phyloP scores from a whole-genome alignment of 2,329 filamentous ascomycete species.

The Nothopassalora personata region DNA sequence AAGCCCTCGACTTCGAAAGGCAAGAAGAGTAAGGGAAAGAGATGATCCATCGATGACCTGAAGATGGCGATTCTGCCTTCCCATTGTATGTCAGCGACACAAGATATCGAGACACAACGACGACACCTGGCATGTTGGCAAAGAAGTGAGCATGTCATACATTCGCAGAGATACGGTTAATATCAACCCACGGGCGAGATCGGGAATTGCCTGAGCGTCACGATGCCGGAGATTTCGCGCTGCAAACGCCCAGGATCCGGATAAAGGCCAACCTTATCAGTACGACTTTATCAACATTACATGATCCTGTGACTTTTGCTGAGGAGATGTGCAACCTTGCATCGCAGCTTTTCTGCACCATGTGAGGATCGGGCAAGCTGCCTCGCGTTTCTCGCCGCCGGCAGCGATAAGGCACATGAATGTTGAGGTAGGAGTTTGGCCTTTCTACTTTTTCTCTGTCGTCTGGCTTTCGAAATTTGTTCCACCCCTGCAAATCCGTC shows the following conservation, averaged over 20 bases:
- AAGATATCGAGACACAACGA: too few species aligned
- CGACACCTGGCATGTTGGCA: background rate
- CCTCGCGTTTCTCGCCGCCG: background rate
- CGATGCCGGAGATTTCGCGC: background rate
- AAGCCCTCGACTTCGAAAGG: slow-evolving; percentile 16
- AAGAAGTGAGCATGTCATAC: background rate
- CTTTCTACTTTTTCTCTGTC: background rate
- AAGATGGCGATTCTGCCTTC: too few species aligned
- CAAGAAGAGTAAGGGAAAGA: slow-evolving; percentile 30
- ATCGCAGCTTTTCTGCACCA: background rate
- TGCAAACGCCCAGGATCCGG: background rate
- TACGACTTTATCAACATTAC: background rate
- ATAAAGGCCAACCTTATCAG: slow-evolving; percentile 1
- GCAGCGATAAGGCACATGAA: background rate
- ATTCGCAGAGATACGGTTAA: background rate
- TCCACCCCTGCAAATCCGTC: background rate
- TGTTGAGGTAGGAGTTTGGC: background rate
- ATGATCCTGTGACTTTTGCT: background rate
- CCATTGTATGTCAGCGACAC: too few species aligned
- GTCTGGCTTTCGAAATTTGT: background rate
- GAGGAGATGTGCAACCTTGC: background rate
- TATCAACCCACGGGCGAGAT: background rate
- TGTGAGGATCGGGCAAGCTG: slow-evolving; percentile 1
- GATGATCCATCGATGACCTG: slow-evolving; percentile 10
- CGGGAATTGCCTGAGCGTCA: background rate